These are phyloP conservation scores for Pugionium cornutum DNA, from an alignment of 345 rosid genomes.

Conservation along the genomic window DNA sequence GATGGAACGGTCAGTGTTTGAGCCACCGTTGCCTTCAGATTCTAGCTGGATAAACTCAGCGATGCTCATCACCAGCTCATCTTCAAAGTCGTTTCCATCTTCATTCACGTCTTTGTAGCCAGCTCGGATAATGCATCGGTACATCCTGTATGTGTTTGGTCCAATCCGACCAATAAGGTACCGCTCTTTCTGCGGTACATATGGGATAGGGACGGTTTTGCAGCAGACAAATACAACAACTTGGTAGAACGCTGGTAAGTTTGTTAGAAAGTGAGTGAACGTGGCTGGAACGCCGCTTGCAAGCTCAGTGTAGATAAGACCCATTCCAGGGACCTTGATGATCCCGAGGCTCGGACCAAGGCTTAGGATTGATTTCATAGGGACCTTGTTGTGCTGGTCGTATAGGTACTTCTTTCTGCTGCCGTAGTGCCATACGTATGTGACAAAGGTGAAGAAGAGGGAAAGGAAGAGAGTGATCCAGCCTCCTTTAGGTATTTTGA, in stretches of 20 bases:
- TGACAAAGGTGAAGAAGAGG: constrained; percentile 46
- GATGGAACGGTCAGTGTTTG: constrained; percentile 50
- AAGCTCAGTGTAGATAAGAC: constrained; percentile 80
- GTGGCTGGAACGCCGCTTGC: constrained; percentile 80
- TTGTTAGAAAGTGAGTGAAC: constrained; percentile 77
- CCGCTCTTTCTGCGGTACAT: constrained; percentile 75
- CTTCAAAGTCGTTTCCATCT: constrained; percentile 70
- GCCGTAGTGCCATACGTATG: constrained; percentile 88
- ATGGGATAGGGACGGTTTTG: constrained; percentile 84
- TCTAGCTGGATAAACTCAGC: constrained; percentile 94
- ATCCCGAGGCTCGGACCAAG: constrained; percentile 88
- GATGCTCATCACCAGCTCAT: constrained; percentile 76
- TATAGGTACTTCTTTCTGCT: constrained; percentile 71
- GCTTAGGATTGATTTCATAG: constrained; percentile 76
- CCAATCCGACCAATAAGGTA: constrained; percentile 90
- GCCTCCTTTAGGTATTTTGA: constrained; percentile 71
- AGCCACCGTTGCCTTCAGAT: constrained; percentile 62
- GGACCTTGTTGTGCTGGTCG: constrained; percentile 78
- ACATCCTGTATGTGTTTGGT: constrained; percentile 82
- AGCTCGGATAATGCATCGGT: constrained; percentile 82
- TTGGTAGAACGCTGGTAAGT: constrained; percentile 89
- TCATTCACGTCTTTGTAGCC: constrained; percentile 86
- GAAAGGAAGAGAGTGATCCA: constrained; percentile 80
- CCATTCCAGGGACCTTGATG: constrained; percentile 88
- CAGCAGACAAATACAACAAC: constrained; percentile 82